Evolutionary conservation across 768 basidiomycete genomes (phyloP).

Genomic region (Dendrothele bispora): DNA sequence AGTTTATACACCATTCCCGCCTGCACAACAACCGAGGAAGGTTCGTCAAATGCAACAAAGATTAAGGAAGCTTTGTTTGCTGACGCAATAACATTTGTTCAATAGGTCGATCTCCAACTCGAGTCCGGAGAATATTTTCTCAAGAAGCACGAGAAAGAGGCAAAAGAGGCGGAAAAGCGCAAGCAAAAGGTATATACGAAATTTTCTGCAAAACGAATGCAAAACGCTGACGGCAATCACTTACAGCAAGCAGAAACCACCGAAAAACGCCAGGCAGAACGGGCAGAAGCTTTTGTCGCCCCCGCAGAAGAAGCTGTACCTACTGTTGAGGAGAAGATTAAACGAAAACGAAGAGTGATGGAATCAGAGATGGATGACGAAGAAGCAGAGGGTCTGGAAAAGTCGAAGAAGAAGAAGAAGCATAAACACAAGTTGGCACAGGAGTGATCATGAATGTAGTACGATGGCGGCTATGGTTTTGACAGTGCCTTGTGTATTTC

Average conservation of each 20-base stretch:
- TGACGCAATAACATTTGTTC: neutral
- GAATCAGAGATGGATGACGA: slow-evolving; percentile 44
- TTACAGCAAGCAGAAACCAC: slow-evolving; percentile 76
- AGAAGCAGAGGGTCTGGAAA: slow-evolving; percentile 26
- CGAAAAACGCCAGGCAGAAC: slow-evolving; percentile 70
- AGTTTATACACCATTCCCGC: slow-evolving; percentile 98
- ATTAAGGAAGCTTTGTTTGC: neutral
- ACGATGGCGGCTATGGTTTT: no score
- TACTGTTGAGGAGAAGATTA: slow-evolving; percentile 75
- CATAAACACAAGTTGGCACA: slow-evolving; percentile 10
- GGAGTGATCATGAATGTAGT: no score
- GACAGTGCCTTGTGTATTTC: neutral
- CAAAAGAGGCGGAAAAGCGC: slow-evolving; percentile 65
- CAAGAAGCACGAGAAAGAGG: slow-evolving; percentile 84
- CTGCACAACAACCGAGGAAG: slow-evolving; percentile 90
- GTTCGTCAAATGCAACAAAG: slow-evolving; percentile 42
- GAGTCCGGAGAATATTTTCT: slow-evolving; percentile 99
- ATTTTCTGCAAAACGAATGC: neutral
- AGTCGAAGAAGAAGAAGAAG: slow-evolving; percentile 17
- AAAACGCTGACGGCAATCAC: slow-evolving; percentile 4
- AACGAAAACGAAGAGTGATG: slow-evolving; percentile 40
- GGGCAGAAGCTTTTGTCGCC: slow-evolving; percentile 86
- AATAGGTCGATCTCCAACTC: slow-evolving; percentile 85
- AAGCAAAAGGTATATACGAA: slow-evolving; percentile 66
- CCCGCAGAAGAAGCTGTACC: slow-evolving; percentile 77